phyloP scores from a whole-genome alignment of 2,329 filamentous ascomycete species.

The Penicillium sp. region DNA sequence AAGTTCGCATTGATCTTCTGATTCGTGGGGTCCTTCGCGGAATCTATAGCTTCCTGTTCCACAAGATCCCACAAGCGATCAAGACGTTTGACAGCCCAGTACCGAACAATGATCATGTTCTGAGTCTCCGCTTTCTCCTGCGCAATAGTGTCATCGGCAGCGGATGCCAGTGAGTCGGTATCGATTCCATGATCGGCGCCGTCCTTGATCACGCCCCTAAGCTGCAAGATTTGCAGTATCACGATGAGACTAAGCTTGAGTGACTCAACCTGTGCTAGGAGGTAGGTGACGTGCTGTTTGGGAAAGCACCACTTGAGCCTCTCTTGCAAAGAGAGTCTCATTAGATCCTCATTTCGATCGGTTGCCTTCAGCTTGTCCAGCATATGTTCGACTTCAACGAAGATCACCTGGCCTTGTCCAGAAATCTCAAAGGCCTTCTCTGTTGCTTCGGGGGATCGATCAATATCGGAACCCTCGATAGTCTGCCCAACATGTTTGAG shows the following conservation, averaged over 20 bases:
- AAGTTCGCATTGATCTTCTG: constrained; percentile 22
- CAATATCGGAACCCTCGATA: constrained; percentile 33
- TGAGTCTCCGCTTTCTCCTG: constrained; percentile 46
- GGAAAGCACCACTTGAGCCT: constrained; percentile 45
- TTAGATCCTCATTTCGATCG: constrained; percentile 26
- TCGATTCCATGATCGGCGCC: constrained; percentile 19
- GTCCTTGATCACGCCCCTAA: constrained; percentile 37
- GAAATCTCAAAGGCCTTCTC: constrained; percentile 42
- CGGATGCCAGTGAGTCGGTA: constrained; percentile 5
- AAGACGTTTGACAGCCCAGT: constrained; percentile 43
- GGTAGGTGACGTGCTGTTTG: constrained; percentile 44
- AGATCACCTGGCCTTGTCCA: constrained; percentile 40
- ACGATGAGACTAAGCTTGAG: constrained; percentile 45
- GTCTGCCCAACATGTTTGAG: constrained; percentile 42
- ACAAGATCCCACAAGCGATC: constrained; percentile 40
- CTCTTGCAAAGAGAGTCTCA: constrained; percentile 34
- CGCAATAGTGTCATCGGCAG: constrained; percentile 34
- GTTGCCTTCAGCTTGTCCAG: constrained; percentile 36
- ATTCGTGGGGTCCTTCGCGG: constrained; percentile 21
- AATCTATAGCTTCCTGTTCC: constrained; percentile 35
- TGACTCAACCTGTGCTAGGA: constrained; percentile 44
- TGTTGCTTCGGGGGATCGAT: constrained; percentile 35
- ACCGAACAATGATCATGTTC: constrained; percentile 47
- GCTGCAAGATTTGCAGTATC: constrained; percentile 42
- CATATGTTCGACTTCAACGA: constrained; percentile 48